Percentiles rank a stretch among this genome's conserved stretches.
These are phyloP conservation scores for Artomyces pyxidatus DNA, from an alignment of 768 basidiomycete genomes.

Conservation along the genomic window DNA sequence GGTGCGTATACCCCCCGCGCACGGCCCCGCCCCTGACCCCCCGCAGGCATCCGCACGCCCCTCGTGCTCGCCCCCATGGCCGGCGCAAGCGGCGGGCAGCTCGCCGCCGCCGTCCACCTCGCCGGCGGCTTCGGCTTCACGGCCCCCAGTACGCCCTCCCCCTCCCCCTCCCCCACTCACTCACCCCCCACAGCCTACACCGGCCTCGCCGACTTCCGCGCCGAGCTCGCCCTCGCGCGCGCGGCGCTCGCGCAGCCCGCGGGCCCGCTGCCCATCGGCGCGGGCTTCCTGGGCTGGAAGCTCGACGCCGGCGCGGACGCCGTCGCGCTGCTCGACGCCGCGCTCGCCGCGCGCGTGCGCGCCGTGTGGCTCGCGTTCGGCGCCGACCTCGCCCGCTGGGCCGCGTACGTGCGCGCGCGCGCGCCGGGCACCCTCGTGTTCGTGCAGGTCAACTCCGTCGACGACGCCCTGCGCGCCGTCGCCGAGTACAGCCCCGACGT, in stretches of 20 bases:
- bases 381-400: slow-evolving; percentile 47
- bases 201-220: slow-evolving; percentile 33
- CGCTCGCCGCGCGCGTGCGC: slow-evolving; percentile 46
- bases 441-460: slow-evolving; percentile 52
- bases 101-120: slow-evolving; percentile 44
- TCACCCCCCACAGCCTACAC: slow-evolving; percentile 35
- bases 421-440: slow-evolving; percentile 48
- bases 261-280: slow-evolving; percentile 46
- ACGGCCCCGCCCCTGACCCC: not conserved
- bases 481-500: slow-evolving; percentile 66
- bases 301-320: slow-evolving; percentile 40
- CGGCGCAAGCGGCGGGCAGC: slow-evolving; percentile 50
- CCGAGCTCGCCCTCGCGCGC: slow-evolving; percentile 50
- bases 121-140: slow-evolving; percentile 76
- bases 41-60: slow-evolving; percentile 46
- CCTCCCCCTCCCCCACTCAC: not conserved
- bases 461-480: slow-evolving; percentile 52
- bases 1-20: slow-evolving; percentile 29
- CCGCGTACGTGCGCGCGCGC: slow-evolving; percentile 44
- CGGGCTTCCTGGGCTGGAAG: slow-evolving; percentile 70
- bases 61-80: slow-evolving; percentile 66
- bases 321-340: slow-evolving; percentile 37
- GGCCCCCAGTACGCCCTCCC: slow-evolving; percentile 39
- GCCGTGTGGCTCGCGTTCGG: slow-evolving; percentile 78
- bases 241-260: slow-evolving; percentile 26